phyloP scores from a whole-genome alignment of 225 moss, liverwort and hornwort species.

The Ulota crispa region DNA sequence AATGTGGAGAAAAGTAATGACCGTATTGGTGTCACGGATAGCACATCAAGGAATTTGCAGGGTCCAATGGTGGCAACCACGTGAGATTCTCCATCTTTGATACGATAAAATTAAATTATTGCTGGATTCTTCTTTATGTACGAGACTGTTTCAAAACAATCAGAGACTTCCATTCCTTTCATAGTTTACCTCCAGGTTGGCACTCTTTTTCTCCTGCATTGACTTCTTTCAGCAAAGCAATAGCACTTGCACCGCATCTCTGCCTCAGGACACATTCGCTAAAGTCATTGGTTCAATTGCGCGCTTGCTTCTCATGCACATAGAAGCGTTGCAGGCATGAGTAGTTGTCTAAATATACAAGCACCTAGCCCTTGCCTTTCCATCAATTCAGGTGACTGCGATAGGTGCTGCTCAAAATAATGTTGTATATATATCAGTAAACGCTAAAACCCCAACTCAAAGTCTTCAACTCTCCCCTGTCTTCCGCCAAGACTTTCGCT shows the following conservation, averaged over 20 bases:
- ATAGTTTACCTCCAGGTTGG: conserved; percentile 4
- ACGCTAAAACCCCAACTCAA: neutral
- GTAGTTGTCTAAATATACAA: conserved; percentile 3
- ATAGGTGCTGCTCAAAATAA: neutral
- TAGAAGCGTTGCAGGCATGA: neutral
- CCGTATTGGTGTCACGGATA: neutral
- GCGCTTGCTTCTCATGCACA: neutral
- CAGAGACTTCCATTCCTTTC: neutral
- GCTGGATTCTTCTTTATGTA: neutral
- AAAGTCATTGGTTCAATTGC: neutral
- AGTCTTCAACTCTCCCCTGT: conserved; percentile 6
- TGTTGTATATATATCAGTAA: neutral
- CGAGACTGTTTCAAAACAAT: neutral
- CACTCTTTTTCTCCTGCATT: conserved; percentile 25
- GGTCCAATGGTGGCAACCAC: neutral
- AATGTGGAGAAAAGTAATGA: neutral
- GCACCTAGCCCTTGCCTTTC: neutral
- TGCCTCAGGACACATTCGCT: neutral
- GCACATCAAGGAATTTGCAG: neutral
- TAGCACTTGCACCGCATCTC: neutral
- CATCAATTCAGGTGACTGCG: neutral
- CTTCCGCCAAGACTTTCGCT: conserved; percentile 10
- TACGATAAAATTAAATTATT: neutral
- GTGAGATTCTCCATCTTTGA: neutral
- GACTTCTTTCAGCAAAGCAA: conserved; percentile 33